Evolutionary conservation across 2,329 filamentous ascomycete species (phyloP).

Genomic region (Diaporthe ilicicola): DNA sequence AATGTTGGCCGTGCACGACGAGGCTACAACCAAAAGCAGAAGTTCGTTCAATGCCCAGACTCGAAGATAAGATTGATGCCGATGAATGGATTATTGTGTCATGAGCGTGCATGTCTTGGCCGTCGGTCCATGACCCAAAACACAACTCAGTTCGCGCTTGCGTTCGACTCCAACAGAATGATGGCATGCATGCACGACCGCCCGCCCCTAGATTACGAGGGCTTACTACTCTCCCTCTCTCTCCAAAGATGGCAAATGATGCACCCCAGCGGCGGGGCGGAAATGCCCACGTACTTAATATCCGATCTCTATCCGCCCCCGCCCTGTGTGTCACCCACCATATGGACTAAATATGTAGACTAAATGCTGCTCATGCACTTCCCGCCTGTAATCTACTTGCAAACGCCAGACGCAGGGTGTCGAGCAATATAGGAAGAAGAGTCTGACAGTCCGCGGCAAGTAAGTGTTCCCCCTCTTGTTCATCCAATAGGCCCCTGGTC

Average conservation of each 20-base stretch:
- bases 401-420: too few species aligned
- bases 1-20: too few species aligned
- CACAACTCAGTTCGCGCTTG: not conserved
- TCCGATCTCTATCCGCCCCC: not conserved
- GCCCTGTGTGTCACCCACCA: not conserved
- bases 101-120: conserved; percentile 5
- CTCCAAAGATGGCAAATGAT: not conserved
- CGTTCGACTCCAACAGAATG: not conserved
- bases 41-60: conserved; percentile 4
- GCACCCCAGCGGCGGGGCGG: not conserved
- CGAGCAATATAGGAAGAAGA: not conserved
- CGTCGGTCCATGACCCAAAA: not conserved
- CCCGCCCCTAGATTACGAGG: not conserved
- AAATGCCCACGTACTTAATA: not conserved
- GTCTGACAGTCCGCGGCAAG: not conserved
- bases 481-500: not conserved
- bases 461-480: not conserved
- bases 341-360: not conserved
- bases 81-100: not conserved
- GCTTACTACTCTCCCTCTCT: too few species aligned
- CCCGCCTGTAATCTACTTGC: not conserved
- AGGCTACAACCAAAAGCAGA: conserved; percentile 4
- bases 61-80: not conserved
- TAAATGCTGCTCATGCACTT: not conserved
- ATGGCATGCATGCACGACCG: conserved; percentile 1